A percentile compares a stretch with the other conserved stretches of the same genome.
Evolutionary conservation across 768 basidiomycete species (phyloP).

Genomic region (Rhizopogon salebrosus): DNA sequence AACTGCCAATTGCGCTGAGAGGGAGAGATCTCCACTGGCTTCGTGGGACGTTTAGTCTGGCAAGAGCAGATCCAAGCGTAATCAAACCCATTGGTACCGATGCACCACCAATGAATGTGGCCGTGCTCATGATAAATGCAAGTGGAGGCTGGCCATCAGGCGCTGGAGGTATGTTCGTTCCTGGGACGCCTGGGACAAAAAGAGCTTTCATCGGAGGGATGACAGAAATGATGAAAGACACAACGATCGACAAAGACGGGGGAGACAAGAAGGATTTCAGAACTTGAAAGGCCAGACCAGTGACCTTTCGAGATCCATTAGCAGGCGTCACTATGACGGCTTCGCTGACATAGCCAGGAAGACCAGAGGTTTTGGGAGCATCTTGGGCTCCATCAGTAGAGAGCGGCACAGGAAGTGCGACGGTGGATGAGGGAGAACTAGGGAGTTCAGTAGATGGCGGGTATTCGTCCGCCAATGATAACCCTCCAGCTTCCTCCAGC

Average conservation of each 20-base stretch:
- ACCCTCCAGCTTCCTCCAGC: neutral
- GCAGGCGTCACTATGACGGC: neutral
- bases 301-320: constrained; percentile 1
- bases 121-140: constrained; percentile 51
- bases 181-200: constrained; percentile 42
- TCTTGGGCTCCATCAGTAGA: neutral
- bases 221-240: constrained; percentile 52
- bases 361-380: neutral
- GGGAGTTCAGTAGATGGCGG: neutral
- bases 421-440: neutral
- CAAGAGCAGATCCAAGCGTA: constrained; percentile 58
- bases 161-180: constrained; percentile 40
- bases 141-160: constrained; percentile 69
- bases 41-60: constrained; percentile 47
- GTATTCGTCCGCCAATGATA: neutral
- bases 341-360: neutral
- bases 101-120: constrained; percentile 55
- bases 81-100: constrained; percentile 61
- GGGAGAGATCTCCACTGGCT: constrained; percentile 41
- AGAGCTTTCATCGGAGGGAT: constrained; percentile 55
- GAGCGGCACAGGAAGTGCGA: neutral
- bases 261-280: constrained; percentile 40
- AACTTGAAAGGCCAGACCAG: constrained; percentile 11
- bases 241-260: constrained; percentile 46
- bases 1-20: constrained; percentile 45